Conservation (phyloP, 1,284 basidiomycete genomes). For the Xanthoconium separans region DNA sequence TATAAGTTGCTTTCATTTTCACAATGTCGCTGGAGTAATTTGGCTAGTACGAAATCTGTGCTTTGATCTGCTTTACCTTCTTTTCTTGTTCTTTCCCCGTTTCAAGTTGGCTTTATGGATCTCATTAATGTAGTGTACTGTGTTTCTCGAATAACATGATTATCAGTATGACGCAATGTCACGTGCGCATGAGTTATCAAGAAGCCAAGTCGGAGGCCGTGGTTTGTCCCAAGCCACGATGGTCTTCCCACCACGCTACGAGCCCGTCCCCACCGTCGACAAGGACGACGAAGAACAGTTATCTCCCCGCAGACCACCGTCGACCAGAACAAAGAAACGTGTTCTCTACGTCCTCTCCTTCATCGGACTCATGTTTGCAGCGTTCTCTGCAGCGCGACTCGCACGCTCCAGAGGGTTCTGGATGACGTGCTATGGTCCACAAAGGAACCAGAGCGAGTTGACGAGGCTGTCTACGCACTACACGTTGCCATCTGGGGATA, state of each 20-base stretch:
- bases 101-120: too few species aligned
- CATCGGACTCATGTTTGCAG: conserved; percentile 15
- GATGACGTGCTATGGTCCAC: conserved; percentile 23
- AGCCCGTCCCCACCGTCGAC: conserved; percentile 23
- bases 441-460: conserved; percentile 23
- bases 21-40: too few species aligned
- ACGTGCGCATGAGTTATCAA: neutral
- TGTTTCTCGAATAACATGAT: too few species aligned
- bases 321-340: conserved; percentile 18
- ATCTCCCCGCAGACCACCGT: neutral
- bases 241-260: conserved; percentile 24
- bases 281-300: conserved; percentile 5
- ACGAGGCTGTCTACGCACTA: conserved; percentile 46
- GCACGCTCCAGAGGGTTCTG: conserved; percentile 23
- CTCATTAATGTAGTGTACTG: too few species aligned
- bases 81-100: too few species aligned
- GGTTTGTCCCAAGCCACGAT: conserved; percentile 12
- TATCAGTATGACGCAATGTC: conserved; percentile 3
- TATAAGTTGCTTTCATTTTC: too few species aligned
- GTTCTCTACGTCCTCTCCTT: conserved; percentile 14
- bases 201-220: too few species aligned
- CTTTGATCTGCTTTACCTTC: too few species aligned
- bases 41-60: too few species aligned
- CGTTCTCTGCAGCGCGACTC: conserved; percentile 13
- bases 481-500: conserved; percentile 57